Base-by-base conservation (phyloP, 2,329 filamentous ascomycete species). In the Dactylonectria macrodidyma region DNA sequence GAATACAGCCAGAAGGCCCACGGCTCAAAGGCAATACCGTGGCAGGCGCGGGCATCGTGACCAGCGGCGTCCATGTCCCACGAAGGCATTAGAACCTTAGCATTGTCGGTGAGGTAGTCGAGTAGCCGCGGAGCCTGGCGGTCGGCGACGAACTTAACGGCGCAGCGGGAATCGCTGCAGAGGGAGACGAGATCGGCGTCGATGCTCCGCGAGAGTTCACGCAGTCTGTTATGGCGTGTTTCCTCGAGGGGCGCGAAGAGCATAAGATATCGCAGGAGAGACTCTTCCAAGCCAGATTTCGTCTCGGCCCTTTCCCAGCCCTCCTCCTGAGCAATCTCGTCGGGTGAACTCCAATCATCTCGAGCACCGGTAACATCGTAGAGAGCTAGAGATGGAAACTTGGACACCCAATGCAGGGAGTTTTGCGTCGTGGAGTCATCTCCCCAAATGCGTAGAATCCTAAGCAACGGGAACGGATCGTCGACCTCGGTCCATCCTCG, bases 361-460 rank as follows among this genome's bases (percentile, higher is more conserved):
- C 73, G 72, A 22, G 73, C 69, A 5, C 78, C 82, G 59, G 79
- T 78, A 26, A 85, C 77, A 65, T 86, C 85, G 71, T 85, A 85
- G 4, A 87, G 59, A 1, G 78, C 80, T 34, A 89, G 76, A 2
- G 81, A 78, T 0, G 85, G 85, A 52, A 88, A 85, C 4, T 73
- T 75, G 10, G 79, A 73, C 3, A 84, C 74, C 73, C 82, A 84
- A 5, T 75, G 76, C 5, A 88, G 74, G 1, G 84, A 85, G 6
- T 78, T 70, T 6, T 77, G 71, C 0, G 84, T 84, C 0, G 81
- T 80, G 3, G 80, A 77, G 24, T 81, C 72, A 36, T 82, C 76
- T 0, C 84, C 82, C 82, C 82, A 83, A 14, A 88, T 81, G 33
- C 82, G 80, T 48, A 88, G 73, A 16, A 88, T 75, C 5, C 86